Conservation (phyloP, 257 asterid species). For the Henckelia pumila region DNA sequence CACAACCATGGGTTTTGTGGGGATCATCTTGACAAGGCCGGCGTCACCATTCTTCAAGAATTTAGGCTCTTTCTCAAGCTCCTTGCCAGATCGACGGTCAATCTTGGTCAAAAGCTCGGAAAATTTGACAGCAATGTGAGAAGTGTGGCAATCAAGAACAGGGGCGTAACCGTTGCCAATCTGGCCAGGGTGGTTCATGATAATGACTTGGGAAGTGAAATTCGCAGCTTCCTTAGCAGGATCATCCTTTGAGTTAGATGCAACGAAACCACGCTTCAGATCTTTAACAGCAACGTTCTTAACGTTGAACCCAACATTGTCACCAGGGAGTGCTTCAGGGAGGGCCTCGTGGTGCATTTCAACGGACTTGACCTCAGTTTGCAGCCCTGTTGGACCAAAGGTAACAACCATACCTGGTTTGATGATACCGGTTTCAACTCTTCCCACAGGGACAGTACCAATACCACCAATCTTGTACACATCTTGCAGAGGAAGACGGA, state of each 20-base stretch:
- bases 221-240: constrained; percentile 37
- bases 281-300: constrained; percentile 47
- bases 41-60: constrained; percentile 43
- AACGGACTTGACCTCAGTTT: constrained; percentile 43
- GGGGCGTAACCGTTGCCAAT: constrained; percentile 43
- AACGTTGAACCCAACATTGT: constrained; percentile 41
- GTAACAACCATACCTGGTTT: constrained; percentile 40
- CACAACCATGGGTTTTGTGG: constrained; percentile 44
- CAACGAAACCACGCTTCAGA: constrained; percentile 42
- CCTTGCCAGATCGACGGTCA: constrained; percentile 42
- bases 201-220: constrained; percentile 41
- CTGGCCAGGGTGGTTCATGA: constrained; percentile 48
- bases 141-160: constrained; percentile 44
- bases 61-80: constrained; percentile 37
- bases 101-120: constrained; percentile 40
- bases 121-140: constrained; percentile 42
- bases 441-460: constrained; percentile 44
- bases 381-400: constrained; percentile 38
- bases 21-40: constrained; percentile 41
- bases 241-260: constrained; percentile 44
- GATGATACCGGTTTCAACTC: constrained; percentile 38
- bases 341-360: constrained; percentile 45
- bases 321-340: constrained; percentile 38
- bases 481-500: constrained; percentile 45
- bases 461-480: constrained; percentile 48